Base-by-base conservation (phyloP, 306 rosid genomes). In the Begonia fuchsioides region DNA sequence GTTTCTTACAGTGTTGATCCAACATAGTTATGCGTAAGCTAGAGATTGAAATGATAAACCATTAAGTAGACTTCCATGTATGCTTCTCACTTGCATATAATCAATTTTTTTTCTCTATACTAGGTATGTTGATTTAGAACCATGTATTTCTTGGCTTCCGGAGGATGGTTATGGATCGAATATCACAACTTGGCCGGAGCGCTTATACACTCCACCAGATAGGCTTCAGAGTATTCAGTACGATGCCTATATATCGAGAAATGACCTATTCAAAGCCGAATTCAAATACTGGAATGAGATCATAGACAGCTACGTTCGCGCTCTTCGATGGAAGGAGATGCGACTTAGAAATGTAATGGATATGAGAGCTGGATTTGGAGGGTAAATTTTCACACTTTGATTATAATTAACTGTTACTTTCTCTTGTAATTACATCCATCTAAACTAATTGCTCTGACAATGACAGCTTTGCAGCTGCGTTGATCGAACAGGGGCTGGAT, bases 291-390 rank as follows among this genome's bases (percentile, higher is more conserved):
- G 96, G 96, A 55, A 60, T 55, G 95, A 88, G 62, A 80, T 78
- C 65, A 49, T 88, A 59, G 64, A 59, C 0, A 74, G 80, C 59
- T 88, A 83, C 54, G 57, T 81, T 20, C 65, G 56, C 15, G 95
- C 73, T 44, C 83, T 38, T 62, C 81, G 53, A 50, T 83, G 93
- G 95, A 71, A 68, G 57, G 68, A 71, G n/a, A 63, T 64, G 45
- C 63, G 63, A 41, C 58, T 83, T 17, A 72, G 95, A 75, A 88
- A 83, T 59, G 73, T 83, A 35, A 60, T 83, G 79, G 96, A 88
- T 65, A 78, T 80, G 96, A 80, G 72, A 41, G 96, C 95, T 45
- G 84, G 93, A 68, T 88, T 74, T 65, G 96, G 95, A 61, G 96
- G 96, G 96, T 83, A 84, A 41, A 53, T 15, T 20, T 32, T 53